Evolutionary conservation across 2,329 filamentous ascomycete genomes (phyloP).

Genomic region (Esteya vermicola): DNA sequence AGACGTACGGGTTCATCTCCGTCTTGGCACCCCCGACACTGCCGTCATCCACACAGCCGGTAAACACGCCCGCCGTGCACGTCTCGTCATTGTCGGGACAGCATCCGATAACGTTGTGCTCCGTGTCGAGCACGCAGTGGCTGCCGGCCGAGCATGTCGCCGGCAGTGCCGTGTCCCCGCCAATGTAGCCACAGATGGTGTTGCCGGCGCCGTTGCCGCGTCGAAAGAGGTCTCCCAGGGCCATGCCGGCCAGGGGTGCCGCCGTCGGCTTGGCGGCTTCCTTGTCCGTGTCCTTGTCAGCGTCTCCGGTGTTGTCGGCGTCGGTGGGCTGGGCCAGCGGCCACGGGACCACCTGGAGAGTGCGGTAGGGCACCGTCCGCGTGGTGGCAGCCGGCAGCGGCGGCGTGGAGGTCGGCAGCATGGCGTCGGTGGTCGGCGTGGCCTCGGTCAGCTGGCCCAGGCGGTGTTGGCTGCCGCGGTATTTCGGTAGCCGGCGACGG

Average conservation of each 20-base stretch:
- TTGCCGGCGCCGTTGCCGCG: slow-evolving; percentile 33
- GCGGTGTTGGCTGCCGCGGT: too few relatives aligned
- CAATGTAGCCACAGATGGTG: slow-evolving; percentile 44
- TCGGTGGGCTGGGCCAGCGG: too few relatives aligned
- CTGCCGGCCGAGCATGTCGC: slow-evolving; percentile 44
- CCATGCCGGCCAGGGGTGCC: too few relatives aligned
- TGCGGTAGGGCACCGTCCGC: slow-evolving; percentile 15
- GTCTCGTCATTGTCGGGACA: slow-evolving; percentile 34
- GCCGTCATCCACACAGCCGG: slow-evolving; percentile 38
- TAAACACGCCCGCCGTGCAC: slow-evolving; percentile 42
- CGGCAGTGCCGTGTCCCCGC: slow-evolving; percentile 33
- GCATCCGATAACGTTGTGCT: slow-evolving; percentile 15
- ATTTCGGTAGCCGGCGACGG: too few relatives aligned
- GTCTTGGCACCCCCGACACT: slow-evolving; percentile 29
- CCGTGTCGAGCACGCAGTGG: slow-evolving; percentile 38
- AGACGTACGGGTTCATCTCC: slow-evolving; percentile 40
- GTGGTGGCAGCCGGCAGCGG: slow-evolving; percentile 13
- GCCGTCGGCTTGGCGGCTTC: too few relatives aligned
- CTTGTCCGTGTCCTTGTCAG: too few relatives aligned
- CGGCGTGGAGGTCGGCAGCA: too few relatives aligned
- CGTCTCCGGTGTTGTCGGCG: too few relatives aligned
- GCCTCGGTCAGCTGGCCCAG: slow-evolving; percentile 8
- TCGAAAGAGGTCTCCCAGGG: slow-evolving; percentile 20
- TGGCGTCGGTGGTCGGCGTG: neutral
- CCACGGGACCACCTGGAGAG: slow-evolving; percentile 19